Base-by-base conservation (phyloP, 225 moss, liverwort and hornwort genomes). In the Sphagnum tenellum region DNA sequence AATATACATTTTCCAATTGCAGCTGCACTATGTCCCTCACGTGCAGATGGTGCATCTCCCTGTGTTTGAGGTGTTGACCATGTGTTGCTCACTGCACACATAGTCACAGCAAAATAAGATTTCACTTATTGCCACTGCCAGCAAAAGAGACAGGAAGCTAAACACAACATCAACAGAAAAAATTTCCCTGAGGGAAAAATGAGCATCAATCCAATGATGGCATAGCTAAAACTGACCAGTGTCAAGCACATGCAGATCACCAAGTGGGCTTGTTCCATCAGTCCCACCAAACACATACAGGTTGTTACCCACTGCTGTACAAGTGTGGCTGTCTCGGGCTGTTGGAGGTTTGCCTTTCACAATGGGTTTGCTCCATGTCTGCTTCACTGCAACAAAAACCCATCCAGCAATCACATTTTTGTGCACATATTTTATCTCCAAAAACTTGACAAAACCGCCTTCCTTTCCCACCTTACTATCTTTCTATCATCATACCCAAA, bases 241-340 rank as follows among this genome's bases (percentile, higher is more conserved):
- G 59, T 98, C 96, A 52, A 98, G 85, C n/a, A 93, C 76, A 83
- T 98, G 90, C 29, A 98, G 88, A 59, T 98, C 96, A 51, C 74
- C 76, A 68, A 98, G 66, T 2, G 96, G 90, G 73, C 79, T 84
- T 14, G 78, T 78, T 65, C 96, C 96, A 82, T 98, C 96, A 65
- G 93, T 98, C 62, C 96, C 96, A 70, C 96, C 96, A 66, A 90
- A 98, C 59, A 98, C 88, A 65, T 83, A 90, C 47, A 98, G 83
- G 71, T 62, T 82, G 64, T 78, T 75, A 11, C 80, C 90, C 65
- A 98, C 86, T 4, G 93, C 87, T 7, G 89, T 84, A 70, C 93
- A 90, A 5, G 90, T 93, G 62, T 98, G 96, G 75, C 96, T 98
- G 60, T 98, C 96, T 56, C 96, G 90, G 48, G 96, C 90, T 59